Conservation (phyloP, 2,329 filamentous ascomycete genomes). For the Aschersonia sp. region DNA sequence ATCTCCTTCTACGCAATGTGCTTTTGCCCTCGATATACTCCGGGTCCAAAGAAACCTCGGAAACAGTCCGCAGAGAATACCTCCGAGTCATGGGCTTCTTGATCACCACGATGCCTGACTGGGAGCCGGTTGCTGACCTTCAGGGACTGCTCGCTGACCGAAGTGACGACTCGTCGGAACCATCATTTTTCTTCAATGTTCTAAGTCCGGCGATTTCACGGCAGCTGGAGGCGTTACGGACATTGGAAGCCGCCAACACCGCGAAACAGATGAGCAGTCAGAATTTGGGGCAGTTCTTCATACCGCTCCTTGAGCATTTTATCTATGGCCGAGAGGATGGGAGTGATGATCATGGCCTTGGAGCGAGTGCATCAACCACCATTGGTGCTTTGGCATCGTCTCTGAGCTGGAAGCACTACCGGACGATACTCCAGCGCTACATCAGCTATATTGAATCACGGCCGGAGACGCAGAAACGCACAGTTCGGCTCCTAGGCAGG, state of each 20-base stretch:
- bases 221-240: conserved; percentile 68
- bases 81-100: conserved; percentile 67
- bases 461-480: conserved; percentile 70
- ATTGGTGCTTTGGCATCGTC: conserved; percentile 61
- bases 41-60: conserved; percentile 64
- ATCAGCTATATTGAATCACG: conserved; percentile 69
- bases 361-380: conserved; percentile 71
- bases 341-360: conserved; percentile 67
- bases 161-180: conserved; percentile 48
- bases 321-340: conserved; percentile 67
- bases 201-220: conserved; percentile 79
- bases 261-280: conserved; percentile 53
- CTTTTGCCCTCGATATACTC: conserved; percentile 63
- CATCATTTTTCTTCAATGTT: conserved; percentile 83
- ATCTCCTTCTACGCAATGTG: conserved; percentile 43
- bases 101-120: conserved; percentile 53
- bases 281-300: conserved; percentile 74
- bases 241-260: conserved; percentile 54
- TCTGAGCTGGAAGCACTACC: conserved; percentile 83
- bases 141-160: conserved; percentile 44
- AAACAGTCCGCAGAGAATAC: conserved; percentile 73
- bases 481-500: conserved; percentile 67
- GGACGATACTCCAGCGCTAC: conserved; percentile 70
- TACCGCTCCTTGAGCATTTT: conserved; percentile 88
- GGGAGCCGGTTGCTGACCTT: conserved; percentile 62